Percentiles rank a stretch among this genome's conserved stretches.
Conservation (phyloP, 257 asterid species). For the Coffea eugenioides region DNA sequence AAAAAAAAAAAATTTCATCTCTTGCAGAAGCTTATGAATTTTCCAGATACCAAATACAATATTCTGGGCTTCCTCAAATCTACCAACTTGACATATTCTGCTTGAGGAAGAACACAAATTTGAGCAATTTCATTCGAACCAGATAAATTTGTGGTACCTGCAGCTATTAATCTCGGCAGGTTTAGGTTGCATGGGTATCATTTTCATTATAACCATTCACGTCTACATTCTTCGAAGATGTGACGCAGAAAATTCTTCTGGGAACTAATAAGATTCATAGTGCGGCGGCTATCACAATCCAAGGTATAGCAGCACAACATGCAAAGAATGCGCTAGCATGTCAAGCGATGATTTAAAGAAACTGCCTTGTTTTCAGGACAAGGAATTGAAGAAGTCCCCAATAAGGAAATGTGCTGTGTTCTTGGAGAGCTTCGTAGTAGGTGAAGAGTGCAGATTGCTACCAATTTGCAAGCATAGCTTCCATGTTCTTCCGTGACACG, state of each 20-base stretch:
- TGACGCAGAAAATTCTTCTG: not conserved
- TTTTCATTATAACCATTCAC: too few relatives aligned
- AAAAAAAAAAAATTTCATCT: too few relatives aligned
- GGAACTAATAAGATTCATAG: too few relatives aligned
- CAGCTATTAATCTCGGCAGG: not conserved
- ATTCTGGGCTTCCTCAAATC: too few relatives aligned
- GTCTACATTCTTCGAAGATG: not conserved
- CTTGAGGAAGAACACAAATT: not conserved
- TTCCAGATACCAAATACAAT: too few relatives aligned
- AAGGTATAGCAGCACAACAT: not conserved
- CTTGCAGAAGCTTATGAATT: too few relatives aligned
- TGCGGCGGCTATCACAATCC: not conserved
- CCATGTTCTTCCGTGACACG: not conserved
- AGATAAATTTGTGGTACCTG: not conserved
- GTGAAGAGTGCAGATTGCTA: conserved; percentile 12
- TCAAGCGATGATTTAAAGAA: conserved; percentile 4
- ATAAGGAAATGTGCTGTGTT: conserved; percentile 12
- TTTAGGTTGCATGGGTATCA: not conserved
- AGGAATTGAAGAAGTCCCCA: not conserved
- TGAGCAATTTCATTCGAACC: too few relatives aligned
- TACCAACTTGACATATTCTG: too few relatives aligned
- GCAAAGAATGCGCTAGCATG: not conserved
- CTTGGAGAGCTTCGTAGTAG: conserved; percentile 12
- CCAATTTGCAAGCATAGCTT: conserved; percentile 18
- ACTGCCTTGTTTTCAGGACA: conserved; percentile 7